These are phyloP conservation scores for Penicillium sp. DNA, from an alignment of 2,329 filamentous ascomycete species.

Conservation along the genomic window DNA sequence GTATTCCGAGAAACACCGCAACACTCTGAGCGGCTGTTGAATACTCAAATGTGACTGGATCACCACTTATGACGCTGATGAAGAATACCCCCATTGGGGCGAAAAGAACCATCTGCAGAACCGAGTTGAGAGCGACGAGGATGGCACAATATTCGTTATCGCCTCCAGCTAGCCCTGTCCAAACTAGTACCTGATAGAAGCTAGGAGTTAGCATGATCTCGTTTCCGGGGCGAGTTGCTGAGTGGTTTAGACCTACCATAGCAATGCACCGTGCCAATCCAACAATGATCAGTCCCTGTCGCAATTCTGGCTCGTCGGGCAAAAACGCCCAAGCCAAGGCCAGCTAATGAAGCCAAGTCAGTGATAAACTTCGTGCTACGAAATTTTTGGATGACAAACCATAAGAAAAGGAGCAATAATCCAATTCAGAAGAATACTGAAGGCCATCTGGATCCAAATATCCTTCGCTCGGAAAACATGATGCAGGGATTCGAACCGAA, in stretches of 20 bases:
- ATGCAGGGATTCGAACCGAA: constrained; percentile 74
- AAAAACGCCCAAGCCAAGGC: constrained; percentile 52
- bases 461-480: constrained; percentile 58
- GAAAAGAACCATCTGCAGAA: constrained; percentile 72
- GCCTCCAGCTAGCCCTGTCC: constrained; percentile 74
- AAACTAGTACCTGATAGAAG: constrained; percentile 59
- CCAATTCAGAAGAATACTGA: constrained; percentile 80
- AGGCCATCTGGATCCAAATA: constrained; percentile 75
- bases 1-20: constrained; percentile 80
- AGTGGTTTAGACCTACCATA: constrained; percentile 59
- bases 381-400: constrained; percentile 47
- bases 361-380: background rate
- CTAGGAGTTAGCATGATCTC: constrained; percentile 1
- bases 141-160: constrained; percentile 81
- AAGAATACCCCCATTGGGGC: constrained; percentile 68
- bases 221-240: background rate
- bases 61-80: constrained; percentile 64
- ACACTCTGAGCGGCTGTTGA: constrained; percentile 72
- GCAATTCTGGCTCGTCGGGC: constrained; percentile 49
- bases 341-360: constrained; percentile 30
- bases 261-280: constrained; percentile 83
- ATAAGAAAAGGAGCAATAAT: constrained; percentile 79
- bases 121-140: constrained; percentile 70
- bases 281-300: constrained; percentile 73
- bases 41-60: constrained; percentile 55